Conservation (phyloP, 2,329 filamentous ascomycete species). For the Stemphylium lycopersici region DNA sequence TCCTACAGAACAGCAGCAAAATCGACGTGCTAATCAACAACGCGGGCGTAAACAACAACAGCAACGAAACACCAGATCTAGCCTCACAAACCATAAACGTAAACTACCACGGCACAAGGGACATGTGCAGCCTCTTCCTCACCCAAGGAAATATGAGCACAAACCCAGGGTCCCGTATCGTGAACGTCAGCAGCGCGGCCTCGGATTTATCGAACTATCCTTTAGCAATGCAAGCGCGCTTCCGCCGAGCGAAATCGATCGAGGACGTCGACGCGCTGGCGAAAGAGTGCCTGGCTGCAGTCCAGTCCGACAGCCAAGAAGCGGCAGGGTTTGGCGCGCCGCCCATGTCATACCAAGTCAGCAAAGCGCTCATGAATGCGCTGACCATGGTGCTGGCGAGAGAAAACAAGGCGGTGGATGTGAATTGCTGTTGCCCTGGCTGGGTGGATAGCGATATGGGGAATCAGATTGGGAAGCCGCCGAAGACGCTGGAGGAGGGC, state of each 20-base stretch:
- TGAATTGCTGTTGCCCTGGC: constrained; percentile 30
- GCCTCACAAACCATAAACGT: constrained; percentile 17
- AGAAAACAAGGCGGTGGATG: constrained; percentile 6
- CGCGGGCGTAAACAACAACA: constrained; percentile 27
- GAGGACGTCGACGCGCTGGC: constrained; percentile 12
- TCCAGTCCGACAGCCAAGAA: constrained; percentile 2
- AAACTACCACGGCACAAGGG: constrained; percentile 26
- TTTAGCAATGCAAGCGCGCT: neutral
- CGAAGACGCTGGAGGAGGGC: constrained; percentile 27
- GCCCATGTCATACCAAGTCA: constrained; percentile 30
- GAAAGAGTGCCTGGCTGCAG: constrained; percentile 2
- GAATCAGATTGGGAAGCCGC: constrained; percentile 20
- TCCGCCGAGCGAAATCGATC: neutral
- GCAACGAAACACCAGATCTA: constrained; percentile 13
- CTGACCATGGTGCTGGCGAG: constrained; percentile 22
- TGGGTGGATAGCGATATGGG: constrained; percentile 36
- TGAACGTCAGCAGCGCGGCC: constrained; percentile 23
- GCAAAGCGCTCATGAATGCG: constrained; percentile 28
- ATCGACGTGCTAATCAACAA: constrained; percentile 33
- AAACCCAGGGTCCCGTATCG: constrained; percentile 18
- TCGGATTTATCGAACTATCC: constrained; percentile 18
- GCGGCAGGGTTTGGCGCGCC: constrained; percentile 13
- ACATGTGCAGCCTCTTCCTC: constrained; percentile 24
- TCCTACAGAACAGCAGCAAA: constrained; percentile 3
- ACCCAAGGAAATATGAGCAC: constrained; percentile 5